These are phyloP conservation scores for Penicillium herquei DNA, from an alignment of 495 filamentous ascomycete species.

Conservation along the genomic window DNA sequence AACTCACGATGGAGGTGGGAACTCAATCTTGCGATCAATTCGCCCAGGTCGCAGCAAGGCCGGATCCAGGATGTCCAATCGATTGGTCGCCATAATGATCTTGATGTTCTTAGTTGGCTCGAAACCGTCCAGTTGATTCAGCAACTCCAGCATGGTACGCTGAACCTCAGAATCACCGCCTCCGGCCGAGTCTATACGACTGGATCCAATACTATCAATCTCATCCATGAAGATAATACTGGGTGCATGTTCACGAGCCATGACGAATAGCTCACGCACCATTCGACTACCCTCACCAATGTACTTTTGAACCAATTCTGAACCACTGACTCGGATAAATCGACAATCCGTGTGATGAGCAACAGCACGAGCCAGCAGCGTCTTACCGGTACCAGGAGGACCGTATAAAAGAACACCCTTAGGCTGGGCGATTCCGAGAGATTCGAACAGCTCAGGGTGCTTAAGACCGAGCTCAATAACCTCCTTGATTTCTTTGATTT, in stretches of 20 bases:
- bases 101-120: slow-evolving; percentile 99
- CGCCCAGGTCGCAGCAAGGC: slow-evolving; percentile 90
- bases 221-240: slow-evolving; percentile 99
- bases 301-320: slow-evolving; percentile 97
- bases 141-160: slow-evolving; percentile 96
- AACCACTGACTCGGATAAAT: slow-evolving; percentile 96
- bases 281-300: slow-evolving; percentile 98
- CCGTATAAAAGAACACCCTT: slow-evolving; percentile 98
- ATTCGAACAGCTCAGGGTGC: slow-evolving; percentile 98
- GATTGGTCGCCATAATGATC: slow-evolving; percentile 99
- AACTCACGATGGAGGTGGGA: slow-evolving; percentile 84
- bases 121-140: slow-evolving; percentile 98
- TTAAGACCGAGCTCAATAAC: slow-evolving; percentile 98
- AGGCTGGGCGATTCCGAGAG: slow-evolving; percentile 94
- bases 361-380: slow-evolving; percentile 88
- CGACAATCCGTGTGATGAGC: slow-evolving; percentile 98
- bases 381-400: slow-evolving; percentile 96
- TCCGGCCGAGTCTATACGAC: slow-evolving; percentile 90
- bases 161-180: slow-evolving; percentile 99
- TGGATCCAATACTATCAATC: slow-evolving; percentile 97
- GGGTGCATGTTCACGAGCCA: slow-evolving; percentile 98
- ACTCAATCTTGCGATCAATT: slow-evolving; percentile 99
- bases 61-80: slow-evolving; percentile 94
- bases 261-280: slow-evolving; percentile 98
- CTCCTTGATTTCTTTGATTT: slow-evolving; percentile 99